A percentile compares a stretch with the other conserved stretches of the same genome.
These are phyloP conservation scores for Boletus austroedulis DNA, from an alignment of 1,284 basidiomycete species.

Conservation along the genomic window DNA sequence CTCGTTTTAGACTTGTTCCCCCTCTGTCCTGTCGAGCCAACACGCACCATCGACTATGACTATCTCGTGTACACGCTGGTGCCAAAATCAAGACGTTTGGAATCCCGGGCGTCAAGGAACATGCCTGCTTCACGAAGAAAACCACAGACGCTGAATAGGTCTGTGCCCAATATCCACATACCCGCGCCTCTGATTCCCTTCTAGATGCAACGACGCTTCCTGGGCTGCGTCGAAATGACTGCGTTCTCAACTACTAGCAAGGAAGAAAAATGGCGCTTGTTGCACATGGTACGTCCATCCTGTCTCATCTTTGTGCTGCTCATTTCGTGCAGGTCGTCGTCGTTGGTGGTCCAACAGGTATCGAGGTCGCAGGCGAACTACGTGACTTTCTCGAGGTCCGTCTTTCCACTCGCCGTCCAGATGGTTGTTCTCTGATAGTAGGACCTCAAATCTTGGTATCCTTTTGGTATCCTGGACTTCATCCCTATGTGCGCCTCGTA, in stretches of 20 bases:
- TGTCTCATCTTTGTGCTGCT: background rate
- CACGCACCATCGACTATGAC: slow-evolving; percentile 87
- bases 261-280: slow-evolving; percentile 83
- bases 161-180: slow-evolving; percentile 17
- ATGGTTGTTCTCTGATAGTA: slow-evolving; percentile 41
- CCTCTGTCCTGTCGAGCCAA: slow-evolving; percentile 29
- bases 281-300: slow-evolving; percentile 69
- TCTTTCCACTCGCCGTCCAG: background rate
- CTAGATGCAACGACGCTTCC: no score
- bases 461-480: slow-evolving; percentile 96
- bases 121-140: slow-evolving; percentile 99
- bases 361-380: slow-evolving; percentile 86
- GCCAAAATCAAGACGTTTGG: slow-evolving; percentile 96
- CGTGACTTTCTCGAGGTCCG: slow-evolving; percentile 86
- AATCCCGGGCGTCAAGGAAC: slow-evolving; percentile 89
- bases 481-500: slow-evolving; percentile 81
- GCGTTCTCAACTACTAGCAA: slow-evolving; percentile 88
- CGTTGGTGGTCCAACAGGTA: slow-evolving; percentile 94
- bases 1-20: slow-evolving; percentile 32
- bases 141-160: slow-evolving; percentile 88
- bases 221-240: slow-evolving; percentile 89
- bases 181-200: slow-evolving; percentile 19
- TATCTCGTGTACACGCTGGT: slow-evolving; percentile 94
- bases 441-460: slow-evolving; percentile 85
- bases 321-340: slow-evolving; percentile 72